Conservation (phyloP, 345 rosid genomes). For the Lagerstroemia speciosa region DNA sequence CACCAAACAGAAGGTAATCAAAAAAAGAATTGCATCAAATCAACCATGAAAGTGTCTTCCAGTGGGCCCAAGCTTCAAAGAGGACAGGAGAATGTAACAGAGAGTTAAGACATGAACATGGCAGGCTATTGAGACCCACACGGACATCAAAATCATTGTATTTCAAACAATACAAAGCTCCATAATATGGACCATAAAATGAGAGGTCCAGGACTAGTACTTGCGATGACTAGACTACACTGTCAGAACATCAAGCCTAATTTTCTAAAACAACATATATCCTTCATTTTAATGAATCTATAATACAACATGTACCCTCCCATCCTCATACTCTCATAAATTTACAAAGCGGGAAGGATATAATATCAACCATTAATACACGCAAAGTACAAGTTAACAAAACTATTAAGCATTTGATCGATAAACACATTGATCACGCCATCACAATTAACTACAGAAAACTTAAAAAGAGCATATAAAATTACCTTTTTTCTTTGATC, state of each 20-base stretch:
- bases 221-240: no score
- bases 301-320: background rate
- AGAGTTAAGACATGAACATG: slow-evolving; percentile 12
- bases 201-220: no score
- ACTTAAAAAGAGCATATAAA: background rate
- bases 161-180: slow-evolving; percentile 11
- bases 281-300: no score
- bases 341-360: background rate
- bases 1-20: background rate
- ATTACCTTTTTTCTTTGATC: slow-evolving; percentile 85
- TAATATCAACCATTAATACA: background rate
- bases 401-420: background rate
- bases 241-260: no score
- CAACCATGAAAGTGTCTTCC: background rate
- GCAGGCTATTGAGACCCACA: slow-evolving; percentile 12
- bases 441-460: background rate
- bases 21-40: background rate
- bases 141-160: slow-evolving; percentile 11
- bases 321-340: background rate
- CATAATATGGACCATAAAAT: no score
- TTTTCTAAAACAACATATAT: no score
- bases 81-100: background rate
- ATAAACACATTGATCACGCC: background rate
- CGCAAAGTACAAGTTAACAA: background rate
- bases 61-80: background rate